Evolutionary conservation across 495 filamentous ascomycete genomes (phyloP).

Genomic region (Tuber microsphaerosporum): DNA sequence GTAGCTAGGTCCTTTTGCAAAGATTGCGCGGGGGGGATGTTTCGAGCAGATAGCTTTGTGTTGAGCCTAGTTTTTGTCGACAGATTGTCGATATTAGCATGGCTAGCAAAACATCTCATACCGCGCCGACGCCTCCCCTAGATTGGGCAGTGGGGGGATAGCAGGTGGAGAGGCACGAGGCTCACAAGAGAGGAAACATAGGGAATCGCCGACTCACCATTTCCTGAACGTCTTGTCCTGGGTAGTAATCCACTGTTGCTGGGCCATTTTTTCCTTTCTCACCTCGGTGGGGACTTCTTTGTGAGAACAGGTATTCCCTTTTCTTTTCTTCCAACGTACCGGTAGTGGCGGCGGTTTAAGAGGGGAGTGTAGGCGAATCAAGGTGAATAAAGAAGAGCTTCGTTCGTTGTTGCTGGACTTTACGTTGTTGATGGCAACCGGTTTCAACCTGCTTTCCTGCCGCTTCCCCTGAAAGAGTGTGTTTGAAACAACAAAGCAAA

Average conservation of each 20-base stretch:
- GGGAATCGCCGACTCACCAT: conserved; percentile 55
- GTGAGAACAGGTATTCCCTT: not conserved
- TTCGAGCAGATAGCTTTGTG: conserved; percentile 73
- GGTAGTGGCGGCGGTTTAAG: not conserved
- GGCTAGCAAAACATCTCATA: not conserved
- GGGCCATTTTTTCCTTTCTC: conserved; percentile 41
- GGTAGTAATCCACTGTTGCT: conserved; percentile 91
- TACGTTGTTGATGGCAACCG: not conserved
- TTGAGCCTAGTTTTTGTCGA: conserved; percentile 63
- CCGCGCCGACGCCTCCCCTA: conserved; percentile 2
- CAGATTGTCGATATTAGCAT: not conserved
- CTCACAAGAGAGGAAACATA: conserved; percentile 12
- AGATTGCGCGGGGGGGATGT: conserved; percentile 66
- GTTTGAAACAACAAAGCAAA: not conserved
- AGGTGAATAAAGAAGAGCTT: not conserved
- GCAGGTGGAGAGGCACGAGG: conserved; percentile 8
- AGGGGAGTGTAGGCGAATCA: not conserved
- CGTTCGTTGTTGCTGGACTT: not conserved
- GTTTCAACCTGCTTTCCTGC: not conserved
- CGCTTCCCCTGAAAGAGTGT: not conserved
- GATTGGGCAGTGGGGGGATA: not conserved
- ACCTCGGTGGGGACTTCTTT: not conserved
- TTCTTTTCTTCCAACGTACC: not conserved
- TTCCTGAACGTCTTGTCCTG: conserved; percentile 99
- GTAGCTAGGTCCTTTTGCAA: conserved; percentile 83